phyloP scores from a whole-genome alignment of 2,329 filamentous ascomycete genomes.

The Sarocladium strictum region DNA sequence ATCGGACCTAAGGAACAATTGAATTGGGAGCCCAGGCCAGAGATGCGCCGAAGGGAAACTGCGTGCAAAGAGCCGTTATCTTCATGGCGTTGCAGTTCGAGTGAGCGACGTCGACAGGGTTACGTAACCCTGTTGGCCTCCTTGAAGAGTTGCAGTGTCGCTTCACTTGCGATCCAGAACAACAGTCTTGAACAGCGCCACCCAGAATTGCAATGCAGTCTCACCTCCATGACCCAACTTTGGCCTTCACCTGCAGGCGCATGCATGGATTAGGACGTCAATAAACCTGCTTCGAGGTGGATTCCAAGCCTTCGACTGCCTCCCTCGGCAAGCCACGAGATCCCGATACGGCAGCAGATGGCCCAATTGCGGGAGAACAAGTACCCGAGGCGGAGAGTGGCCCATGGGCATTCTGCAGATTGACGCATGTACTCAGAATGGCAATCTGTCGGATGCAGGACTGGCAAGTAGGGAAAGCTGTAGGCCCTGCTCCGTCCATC shows the following conservation, averaged over 20 bases:
- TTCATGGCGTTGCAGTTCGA: too few species aligned
- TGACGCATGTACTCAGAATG: background rate
- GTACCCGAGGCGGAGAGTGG: background rate
- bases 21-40: too few species aligned
- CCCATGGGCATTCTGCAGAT: background rate
- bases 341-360: conserved; percentile 1
- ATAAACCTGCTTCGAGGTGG: conserved; percentile 5
- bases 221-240: background rate
- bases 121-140: background rate
- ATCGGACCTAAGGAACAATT: too few species aligned
- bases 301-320: background rate
- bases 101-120: background rate
- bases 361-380: background rate
- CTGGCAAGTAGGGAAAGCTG: background rate
- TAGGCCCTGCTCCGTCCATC: too few species aligned
- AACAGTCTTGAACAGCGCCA: background rate
- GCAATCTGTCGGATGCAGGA: background rate
- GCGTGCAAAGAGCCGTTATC: too few species aligned
- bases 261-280: conserved; percentile 2
- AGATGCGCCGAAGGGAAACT: too few species aligned
- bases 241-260: background rate
- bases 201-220: background rate
- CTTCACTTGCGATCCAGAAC: background rate
- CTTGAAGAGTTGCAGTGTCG: too few species aligned
- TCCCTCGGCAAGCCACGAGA: background rate